Conservation (phyloP, 2,329 filamentous ascomycete species). For the Pseudophaeomoniella oleicola region DNA sequence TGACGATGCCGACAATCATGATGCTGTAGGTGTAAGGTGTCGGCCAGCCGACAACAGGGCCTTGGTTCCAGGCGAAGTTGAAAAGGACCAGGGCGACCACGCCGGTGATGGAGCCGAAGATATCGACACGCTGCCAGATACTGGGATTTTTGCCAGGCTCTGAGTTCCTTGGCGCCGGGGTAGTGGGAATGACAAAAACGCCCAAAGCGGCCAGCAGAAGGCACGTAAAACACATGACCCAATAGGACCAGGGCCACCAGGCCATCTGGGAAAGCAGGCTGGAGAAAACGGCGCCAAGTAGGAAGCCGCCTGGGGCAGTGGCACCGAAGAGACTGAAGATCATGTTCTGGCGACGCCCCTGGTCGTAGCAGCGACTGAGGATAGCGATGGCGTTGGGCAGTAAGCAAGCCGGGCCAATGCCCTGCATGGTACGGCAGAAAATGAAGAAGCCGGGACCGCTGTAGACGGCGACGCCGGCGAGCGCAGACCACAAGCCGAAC, state of each 20-base stretch:
- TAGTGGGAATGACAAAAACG: slow-evolving; percentile 24
- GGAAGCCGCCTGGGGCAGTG: slow-evolving; percentile 29
- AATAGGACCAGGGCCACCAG: slow-evolving; percentile 40
- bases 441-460: slow-evolving; percentile 19
- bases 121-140: slow-evolving; percentile 17
- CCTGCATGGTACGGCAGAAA: slow-evolving; percentile 22
- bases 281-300: slow-evolving; percentile 27
- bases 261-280: slow-evolving; percentile 22
- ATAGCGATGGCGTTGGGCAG: slow-evolving; percentile 35
- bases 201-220: slow-evolving; percentile 20
- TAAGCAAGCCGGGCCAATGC: slow-evolving; percentile 33
- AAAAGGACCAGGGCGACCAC: slow-evolving; percentile 37
- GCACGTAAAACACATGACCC: slow-evolving; percentile 26
- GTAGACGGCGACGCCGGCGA: slow-evolving; percentile 30
- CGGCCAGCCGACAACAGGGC: slow-evolving; percentile 32
- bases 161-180: slow-evolving; percentile 14
- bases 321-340: slow-evolving; percentile 35
- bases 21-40: slow-evolving; percentile 31
- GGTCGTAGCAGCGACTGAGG: slow-evolving; percentile 29
- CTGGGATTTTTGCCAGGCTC: slow-evolving; percentile 10
- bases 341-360: slow-evolving; percentile 31
- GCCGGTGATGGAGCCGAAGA: slow-evolving; percentile 30
- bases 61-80: slow-evolving; percentile 43
- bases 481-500: slow-evolving; percentile 33
- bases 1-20: slow-evolving; percentile 29